Evolutionary conservation across 768 basidiomycete genomes (phyloP), one percentile per base, ranked within the genome.

Genomic region (Trichaptum fuscoviolaceum): DNA sequence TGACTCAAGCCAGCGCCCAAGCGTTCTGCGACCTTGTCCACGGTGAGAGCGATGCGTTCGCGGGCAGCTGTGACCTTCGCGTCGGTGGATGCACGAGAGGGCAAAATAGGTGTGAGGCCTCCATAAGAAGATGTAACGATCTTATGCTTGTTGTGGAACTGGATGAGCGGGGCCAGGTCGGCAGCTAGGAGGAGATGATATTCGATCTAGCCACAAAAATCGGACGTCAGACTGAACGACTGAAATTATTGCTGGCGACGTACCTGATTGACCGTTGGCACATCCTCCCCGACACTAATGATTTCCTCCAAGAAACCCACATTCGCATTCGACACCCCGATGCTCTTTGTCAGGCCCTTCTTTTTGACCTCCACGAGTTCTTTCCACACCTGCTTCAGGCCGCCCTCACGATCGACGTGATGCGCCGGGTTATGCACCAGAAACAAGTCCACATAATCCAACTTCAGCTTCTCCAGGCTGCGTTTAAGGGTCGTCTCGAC

Each of bases 361-460:
- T 71, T 71, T 70, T 85, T 79, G 42, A 85, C 76, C 57, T 81
- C 82, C 70, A 90, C 88, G 83, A 91, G 83, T 6, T 77, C 83
- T 61, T 79, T 79, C 89, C 89, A 90, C 63, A 84, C 73, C 26
- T 84, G 79, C 65, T 78, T 77, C 64, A 89, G 74, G 64, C 75
- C 81, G 24, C 81, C 83, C 24, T 61, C 35, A 7, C 61, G 52
- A 20, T 65, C 35, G 52, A 70, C 75, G 59, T 80, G 76, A 2
- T 74, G 66, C 6, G 66, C 70, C 3, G 86, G 77, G 58, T 70
- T 71, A 70, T 91, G 90, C 64, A 92, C 79, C 66, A 91, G 76
- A 75, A 85, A 90, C 65, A 89, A 73, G 71, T 90, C 88, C 15
- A 90, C 85, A 58, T 81, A 82, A 65, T 84, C 78, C 64, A 87